Conservation (phyloP, 805 yeast species). For the Kluyveromyces starmeri region DNA sequence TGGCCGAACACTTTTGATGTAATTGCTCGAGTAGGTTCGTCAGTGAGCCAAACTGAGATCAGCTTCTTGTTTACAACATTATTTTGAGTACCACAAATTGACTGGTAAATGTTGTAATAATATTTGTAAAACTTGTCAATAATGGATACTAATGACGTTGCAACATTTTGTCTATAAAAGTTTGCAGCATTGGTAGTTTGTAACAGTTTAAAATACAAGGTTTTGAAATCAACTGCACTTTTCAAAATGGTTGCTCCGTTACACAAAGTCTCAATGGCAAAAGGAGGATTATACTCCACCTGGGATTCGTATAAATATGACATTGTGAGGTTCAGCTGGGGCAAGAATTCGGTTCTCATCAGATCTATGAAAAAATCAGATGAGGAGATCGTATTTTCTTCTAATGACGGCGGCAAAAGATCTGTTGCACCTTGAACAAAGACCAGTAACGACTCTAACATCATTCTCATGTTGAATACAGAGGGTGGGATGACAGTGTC, state of each 20-base stretch:
- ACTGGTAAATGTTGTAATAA: conserved; percentile 27
- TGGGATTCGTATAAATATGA: conserved; percentile 42
- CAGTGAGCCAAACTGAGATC: conserved; percentile 30
- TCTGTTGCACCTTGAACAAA: conserved; percentile 54
- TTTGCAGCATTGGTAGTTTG: conserved; percentile 30
- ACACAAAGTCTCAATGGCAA: conserved; percentile 28
- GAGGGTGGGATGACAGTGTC: conserved; percentile 61
- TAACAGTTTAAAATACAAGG: conserved; percentile 18
- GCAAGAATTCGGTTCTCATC: conserved; percentile 55
- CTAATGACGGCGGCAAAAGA: conserved; percentile 27
- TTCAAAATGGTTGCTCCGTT: conserved; percentile 26
- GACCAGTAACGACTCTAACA: conserved; percentile 62
- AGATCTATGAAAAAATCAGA: conserved; percentile 49
- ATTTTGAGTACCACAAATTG: conserved; percentile 17
- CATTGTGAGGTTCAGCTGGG: conserved; percentile 52
- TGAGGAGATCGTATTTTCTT: conserved; percentile 24
- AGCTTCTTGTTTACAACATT: conserved; percentile 18
- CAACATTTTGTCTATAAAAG: conserved; percentile 46
- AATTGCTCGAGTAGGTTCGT: conserved; percentile 23
- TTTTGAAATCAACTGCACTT: conserved; percentile 23
- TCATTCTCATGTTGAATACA: conserved; percentile 70
- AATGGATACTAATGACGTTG: conserved; percentile 30
- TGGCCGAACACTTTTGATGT: conserved; percentile 28
- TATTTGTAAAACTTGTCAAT: conserved; percentile 32
- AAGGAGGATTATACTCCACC: conserved; percentile 33